A percentile compares a stretch with the other conserved stretches of the same genome.
Conservation (phyloP, 805 yeast genomes). For the Saccharomycopsis sp. region DNA sequence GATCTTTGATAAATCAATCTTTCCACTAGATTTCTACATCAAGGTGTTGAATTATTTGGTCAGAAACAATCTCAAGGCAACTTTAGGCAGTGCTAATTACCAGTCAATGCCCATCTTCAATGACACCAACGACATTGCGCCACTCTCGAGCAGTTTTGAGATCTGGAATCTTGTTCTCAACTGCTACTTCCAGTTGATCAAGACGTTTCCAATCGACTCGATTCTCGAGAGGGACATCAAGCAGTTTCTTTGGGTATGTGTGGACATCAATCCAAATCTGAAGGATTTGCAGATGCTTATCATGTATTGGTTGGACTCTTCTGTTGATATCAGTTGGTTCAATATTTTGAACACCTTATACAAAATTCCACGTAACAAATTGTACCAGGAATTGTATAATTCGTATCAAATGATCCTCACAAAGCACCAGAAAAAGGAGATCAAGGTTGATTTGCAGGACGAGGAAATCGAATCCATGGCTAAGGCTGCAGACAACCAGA, state of each 20-base stretch:
- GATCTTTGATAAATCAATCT: conserved; percentile 37
- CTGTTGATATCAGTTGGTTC: conserved; percentile 51
- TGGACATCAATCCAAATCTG: conserved; percentile 40
- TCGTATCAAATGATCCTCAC: conserved; percentile 38
- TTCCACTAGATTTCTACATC: conserved; percentile 29
- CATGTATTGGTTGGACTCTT: conserved; percentile 54
- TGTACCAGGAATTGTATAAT: conserved; percentile 36
- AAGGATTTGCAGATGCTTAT: conserved; percentile 40
- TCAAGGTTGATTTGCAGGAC: conserved; percentile 34
- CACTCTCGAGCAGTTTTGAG: conserved; percentile 37
- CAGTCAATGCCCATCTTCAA: conserved; percentile 33
- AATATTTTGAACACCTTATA: conserved; percentile 45
- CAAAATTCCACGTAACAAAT: conserved; percentile 36
- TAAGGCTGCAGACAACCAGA: conserved; percentile 24
- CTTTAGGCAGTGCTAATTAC: conserved; percentile 22
- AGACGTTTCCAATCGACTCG: conserved; percentile 41
- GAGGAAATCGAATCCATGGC: conserved; percentile 44
- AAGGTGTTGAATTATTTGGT: conserved; percentile 29
- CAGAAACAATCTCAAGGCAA: conserved; percentile 29
- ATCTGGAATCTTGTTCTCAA: conserved; percentile 42
- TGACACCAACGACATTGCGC: conserved; percentile 36
- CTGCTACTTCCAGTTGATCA: conserved; percentile 53
- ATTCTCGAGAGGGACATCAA: conserved; percentile 42
- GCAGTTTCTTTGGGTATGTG: conserved; percentile 54
- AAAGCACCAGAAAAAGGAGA: conserved; percentile 29